A percentile compares a stretch with the other conserved stretches of the same genome.
Conservation (phyloP, 2,329 filamentous ascomycete species). For the Oidium heveae region DNA sequence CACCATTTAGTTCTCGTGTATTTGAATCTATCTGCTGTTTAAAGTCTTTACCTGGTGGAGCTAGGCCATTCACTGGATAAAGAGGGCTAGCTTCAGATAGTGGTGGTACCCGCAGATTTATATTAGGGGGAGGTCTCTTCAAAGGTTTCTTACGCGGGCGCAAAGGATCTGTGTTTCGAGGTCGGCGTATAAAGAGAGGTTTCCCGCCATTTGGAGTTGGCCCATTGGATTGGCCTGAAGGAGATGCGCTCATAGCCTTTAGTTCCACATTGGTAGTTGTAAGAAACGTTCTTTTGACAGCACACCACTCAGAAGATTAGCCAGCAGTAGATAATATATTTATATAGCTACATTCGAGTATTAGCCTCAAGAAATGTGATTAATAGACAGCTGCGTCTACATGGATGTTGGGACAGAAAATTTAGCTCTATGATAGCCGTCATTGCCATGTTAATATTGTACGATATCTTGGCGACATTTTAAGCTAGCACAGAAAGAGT, state of each 20-base stretch:
- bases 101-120: background rate
- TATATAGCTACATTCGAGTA: no score
- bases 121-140: background rate
- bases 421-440: no score
- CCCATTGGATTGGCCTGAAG: constrained; percentile 20
- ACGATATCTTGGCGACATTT: no score
- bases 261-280: no score
- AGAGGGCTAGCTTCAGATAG: background rate
- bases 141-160: constrained; percentile 30
- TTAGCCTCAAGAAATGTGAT: no score
- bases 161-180: constrained; percentile 32
- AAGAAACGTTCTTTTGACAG: no score
- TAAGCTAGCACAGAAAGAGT: no score
- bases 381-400: no score
- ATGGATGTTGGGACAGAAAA: no score
- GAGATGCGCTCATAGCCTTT: constrained; percentile 10
- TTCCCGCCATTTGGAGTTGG: constrained; percentile 23
- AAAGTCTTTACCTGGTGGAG: background rate
- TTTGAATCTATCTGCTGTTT: background rate
- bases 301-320: no score
- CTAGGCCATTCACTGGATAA: constrained; percentile 1
- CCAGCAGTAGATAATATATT: no score
- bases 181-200: constrained; percentile 21
- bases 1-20: constrained; percentile 13
- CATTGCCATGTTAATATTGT: no score